These are phyloP conservation scores for Leptomonas pyrrhocoris DNA, from an alignment of 208 protist genomes.

Conservation along the genomic window DNA sequence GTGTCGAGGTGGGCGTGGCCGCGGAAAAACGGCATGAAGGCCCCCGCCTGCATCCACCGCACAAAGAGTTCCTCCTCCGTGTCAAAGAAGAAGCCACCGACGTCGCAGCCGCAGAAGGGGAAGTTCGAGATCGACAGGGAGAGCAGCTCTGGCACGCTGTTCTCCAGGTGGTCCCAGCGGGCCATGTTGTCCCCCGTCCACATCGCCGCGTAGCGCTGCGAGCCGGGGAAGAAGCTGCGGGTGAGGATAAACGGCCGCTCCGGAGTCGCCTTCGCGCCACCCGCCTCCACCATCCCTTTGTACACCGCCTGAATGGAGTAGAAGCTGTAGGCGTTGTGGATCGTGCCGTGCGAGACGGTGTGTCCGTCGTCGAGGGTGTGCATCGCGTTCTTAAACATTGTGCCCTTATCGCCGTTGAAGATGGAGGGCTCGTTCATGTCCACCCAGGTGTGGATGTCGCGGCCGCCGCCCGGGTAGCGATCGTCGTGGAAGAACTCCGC, in stretches of 20 bases:
- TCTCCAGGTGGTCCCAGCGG: constrained; percentile 95
- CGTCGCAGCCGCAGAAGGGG: constrained; percentile 96
- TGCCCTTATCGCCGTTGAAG: constrained; percentile 95
- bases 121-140: constrained; percentile 95
- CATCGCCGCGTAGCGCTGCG: constrained; percentile 96
- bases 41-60: constrained; percentile 97
- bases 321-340: constrained; percentile 99
- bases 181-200: constrained; percentile 99
- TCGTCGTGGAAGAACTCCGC: constrained; percentile 88
- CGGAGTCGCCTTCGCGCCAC: constrained; percentile 20
- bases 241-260: constrained; percentile 98
- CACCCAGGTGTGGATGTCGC: constrained; percentile 97
- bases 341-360: constrained; percentile 92
- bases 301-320: constrained; percentile 89
- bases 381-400: constrained; percentile 94
- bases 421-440: constrained; percentile 99
- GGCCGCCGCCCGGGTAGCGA: constrained; percentile 87
- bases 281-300: constrained; percentile 85
- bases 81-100: constrained; percentile 99
- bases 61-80: constrained; percentile 95
- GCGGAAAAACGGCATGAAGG: constrained; percentile 98
- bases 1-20: constrained; percentile 97
- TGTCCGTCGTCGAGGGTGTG: constrained; percentile 75
- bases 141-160: constrained; percentile 95
- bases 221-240: constrained; percentile 98